phyloP scores from a whole-genome alignment of 768 basidiomycete species.

The Mycena filopes region DNA sequence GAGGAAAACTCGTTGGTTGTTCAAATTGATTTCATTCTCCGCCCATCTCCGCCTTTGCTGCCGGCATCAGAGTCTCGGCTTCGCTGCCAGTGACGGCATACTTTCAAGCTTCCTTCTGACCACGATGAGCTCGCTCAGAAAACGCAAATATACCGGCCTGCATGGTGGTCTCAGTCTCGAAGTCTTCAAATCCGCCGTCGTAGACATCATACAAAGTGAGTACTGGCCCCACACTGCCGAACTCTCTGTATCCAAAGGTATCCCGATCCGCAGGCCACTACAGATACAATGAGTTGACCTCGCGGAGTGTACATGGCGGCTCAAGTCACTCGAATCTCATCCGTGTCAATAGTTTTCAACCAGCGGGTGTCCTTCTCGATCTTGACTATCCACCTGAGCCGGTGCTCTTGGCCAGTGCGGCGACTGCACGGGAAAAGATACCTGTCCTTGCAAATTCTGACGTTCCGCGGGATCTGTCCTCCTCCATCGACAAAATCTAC shows the following conservation, averaged over 20 bases:
- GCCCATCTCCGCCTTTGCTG: no score
- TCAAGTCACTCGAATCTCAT: rapidly evolving
- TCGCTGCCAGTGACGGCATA: no score
- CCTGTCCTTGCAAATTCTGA: neutral
- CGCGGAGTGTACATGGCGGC: neutral
- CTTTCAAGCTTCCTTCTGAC: no score
- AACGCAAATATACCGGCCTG: neutral
- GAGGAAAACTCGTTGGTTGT: no score
- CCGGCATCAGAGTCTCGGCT: no score
- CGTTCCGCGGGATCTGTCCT: no score
- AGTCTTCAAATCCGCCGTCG: neutral
- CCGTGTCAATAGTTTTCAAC: neutral
- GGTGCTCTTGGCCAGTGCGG: neutral
- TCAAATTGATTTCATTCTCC: no score
- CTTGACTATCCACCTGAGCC: constrained; percentile 1
- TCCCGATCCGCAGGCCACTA: neutral
- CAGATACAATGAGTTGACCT: neutral
- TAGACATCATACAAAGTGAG: constrained; percentile 6
- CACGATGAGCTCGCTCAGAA: no score
- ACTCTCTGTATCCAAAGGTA: no score
- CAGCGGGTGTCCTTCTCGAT: neutral
- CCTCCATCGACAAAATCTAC: no score
- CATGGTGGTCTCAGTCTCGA: neutral
- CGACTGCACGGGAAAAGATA: neutral
- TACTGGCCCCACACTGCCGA: no score